phyloP scores from a whole-genome alignment of 139 green algal genomes.

The Cymbomonas tetramitiformis region DNA sequence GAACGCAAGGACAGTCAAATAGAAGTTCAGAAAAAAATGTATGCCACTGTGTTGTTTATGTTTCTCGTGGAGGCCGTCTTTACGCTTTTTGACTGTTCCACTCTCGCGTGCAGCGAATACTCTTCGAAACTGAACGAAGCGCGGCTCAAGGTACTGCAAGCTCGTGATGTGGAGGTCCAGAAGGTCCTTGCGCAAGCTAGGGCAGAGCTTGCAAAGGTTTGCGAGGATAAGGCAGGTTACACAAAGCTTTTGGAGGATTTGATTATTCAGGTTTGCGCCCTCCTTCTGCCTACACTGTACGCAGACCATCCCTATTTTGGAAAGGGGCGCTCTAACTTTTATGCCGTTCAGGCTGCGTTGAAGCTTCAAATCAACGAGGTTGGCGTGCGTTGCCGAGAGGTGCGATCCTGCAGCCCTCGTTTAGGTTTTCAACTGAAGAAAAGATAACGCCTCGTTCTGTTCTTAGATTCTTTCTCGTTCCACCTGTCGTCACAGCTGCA shows the following conservation, averaged over 20 bases:
- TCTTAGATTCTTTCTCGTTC: not conserved
- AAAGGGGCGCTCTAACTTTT: no score
- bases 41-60: conserved; percentile 12
- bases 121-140: conserved; percentile 90
- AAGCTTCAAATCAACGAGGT: conserved; percentile 54
- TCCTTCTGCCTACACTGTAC: no score
- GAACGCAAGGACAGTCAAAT: conserved; percentile 78
- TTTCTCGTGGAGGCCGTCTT: not conserved
- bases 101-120: conserved; percentile 57
- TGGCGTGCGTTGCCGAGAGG: conserved; percentile 49
- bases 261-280: no score
- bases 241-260: conserved; percentile 66
- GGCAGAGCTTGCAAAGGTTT: conserved; percentile 38
- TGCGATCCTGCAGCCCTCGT: conserved; percentile 38
- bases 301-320: no score
- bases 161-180: conserved; percentile 67
- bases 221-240: conserved; percentile 54
- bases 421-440: conserved; percentile 40
- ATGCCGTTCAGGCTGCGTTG: conserved; percentile 46
- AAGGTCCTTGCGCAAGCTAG: conserved; percentile 43
- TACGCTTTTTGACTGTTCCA: not conserved
- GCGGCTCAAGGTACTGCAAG: conserved; percentile 78
- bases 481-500: not conserved
- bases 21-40: conserved; percentile 97
- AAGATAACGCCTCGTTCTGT: conserved; percentile 14